These are phyloP conservation scores for Adansonia grandidieri DNA, from an alignment of 441 rosid genomes.

Conservation along the genomic window DNA sequence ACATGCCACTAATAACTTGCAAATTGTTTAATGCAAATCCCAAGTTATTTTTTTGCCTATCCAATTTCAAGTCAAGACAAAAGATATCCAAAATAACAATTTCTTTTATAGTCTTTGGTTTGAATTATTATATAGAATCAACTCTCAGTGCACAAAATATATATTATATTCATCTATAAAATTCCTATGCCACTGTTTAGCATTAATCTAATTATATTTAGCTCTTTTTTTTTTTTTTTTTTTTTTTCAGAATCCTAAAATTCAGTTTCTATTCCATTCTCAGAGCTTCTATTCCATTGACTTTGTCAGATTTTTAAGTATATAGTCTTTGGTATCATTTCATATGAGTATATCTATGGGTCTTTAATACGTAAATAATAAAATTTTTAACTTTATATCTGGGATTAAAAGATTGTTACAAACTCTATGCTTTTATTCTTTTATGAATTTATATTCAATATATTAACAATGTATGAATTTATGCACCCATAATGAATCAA, in stretches of 20 bases:
- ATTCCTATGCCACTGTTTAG: slow-evolving; percentile 37
- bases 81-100: slow-evolving; percentile 8
- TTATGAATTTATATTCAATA: too few species aligned
- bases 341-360: not conserved
- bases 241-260: slow-evolving; percentile 49
- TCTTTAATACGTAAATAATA: too few species aligned
- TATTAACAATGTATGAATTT: too few species aligned
- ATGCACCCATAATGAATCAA: too few species aligned
- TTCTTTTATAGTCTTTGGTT: slow-evolving; percentile 36
- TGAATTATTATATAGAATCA: slow-evolving; percentile 39
- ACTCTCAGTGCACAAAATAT: too few species aligned
- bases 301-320: slow-evolving; percentile 54
- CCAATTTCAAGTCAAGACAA: slow-evolving; percentile 39
- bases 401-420: too few species aligned
- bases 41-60: slow-evolving; percentile 28
- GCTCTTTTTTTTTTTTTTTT: too few species aligned
- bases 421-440: too few species aligned
- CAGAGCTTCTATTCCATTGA: slow-evolving; percentile 92
- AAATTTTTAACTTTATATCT: too few species aligned
- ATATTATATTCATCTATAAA: too few species aligned
- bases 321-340: not conserved
- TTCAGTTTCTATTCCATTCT: slow-evolving; percentile 93
- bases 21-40: slow-evolving; percentile 27
- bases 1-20: slow-evolving; percentile 22
- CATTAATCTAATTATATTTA: slow-evolving; percentile 37